Base-by-base conservation (phyloP, 2,329 filamentous ascomycete genomes). In the Mycosphaerella arachidis region DNA sequence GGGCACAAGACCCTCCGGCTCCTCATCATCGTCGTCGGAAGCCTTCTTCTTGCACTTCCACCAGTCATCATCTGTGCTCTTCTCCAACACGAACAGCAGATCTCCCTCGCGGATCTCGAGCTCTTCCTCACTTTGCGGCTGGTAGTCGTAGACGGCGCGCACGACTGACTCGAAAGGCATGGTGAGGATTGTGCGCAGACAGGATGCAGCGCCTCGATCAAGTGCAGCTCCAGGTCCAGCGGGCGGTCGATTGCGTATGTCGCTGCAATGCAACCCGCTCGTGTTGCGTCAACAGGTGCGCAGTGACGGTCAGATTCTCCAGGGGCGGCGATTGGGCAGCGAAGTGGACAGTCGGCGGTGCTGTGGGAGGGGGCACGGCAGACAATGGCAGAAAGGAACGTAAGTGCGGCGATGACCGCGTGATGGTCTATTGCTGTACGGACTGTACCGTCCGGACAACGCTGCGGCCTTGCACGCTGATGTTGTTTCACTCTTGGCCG, bases 31-130 rank as follows among this genome's bases (percentile, higher is more conserved):
- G 40, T 92, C 90, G n/a, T 68, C 69, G 29, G 80, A 83, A 33
- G 84, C 84, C 65, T 92, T 91, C 81, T 94, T 96, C 82, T 95
- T 96, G 81, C 96, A 96, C 52, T 90, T 91, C 94, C 94, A 97
- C 94, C 94, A 97, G 73, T 91, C 86, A 74, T 89, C 88, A 16
- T 81, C 79, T 52, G 74, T 71, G 66, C 86, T 89, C 79, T 95
- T 95, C 70, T 96, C 91, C 59, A 96, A 78, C 59, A 97, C 82
- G 76, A 92, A 97, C 61, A 97, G 85, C 64, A 97, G 74, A 76
- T 97, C 93, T 60, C 92, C 92, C 72, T 97, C 92, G 58, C 78
- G 80, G 70, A 97, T 89, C 65, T 87, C 83, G 62, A 97, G 83
- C 83, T 97, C 93, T 66, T 89, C 89, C 70, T 91, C 88, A 68